These are phyloP conservation scores for Cyanophora paradoxa DNA, from an alignment of 78 protist genomes.

Conservation along the genomic window DNA sequence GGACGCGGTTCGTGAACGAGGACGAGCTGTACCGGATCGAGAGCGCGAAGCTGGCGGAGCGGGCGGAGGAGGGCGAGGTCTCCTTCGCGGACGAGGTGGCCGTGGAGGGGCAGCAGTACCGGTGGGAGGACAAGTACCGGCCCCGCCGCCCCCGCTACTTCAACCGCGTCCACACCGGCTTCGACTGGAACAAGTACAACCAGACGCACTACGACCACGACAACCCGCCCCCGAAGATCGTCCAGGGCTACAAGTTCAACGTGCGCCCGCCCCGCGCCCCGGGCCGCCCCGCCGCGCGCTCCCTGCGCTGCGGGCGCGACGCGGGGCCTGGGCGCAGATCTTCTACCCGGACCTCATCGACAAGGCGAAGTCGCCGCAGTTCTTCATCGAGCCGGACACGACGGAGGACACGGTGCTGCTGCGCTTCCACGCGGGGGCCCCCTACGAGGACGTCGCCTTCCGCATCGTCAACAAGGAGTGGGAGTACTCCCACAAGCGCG, in stretches of 20 bases:
- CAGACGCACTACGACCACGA: conserved; percentile 91
- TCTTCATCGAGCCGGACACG: neutral
- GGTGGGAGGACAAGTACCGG: conserved; percentile 82
- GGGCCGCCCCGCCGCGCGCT: too few relatives aligned
- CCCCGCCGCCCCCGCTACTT: conserved; percentile 47
- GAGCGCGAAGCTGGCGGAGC: too few relatives aligned
- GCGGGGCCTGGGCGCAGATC: too few relatives aligned
- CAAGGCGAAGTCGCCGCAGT: conserved; percentile 61
- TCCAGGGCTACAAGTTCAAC: conserved; percentile 97
- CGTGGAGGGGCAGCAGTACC: conserved; percentile 28
- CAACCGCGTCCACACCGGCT: conserved; percentile 41
- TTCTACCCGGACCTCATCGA: conserved; percentile 95
- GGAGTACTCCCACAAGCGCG: conserved; percentile 54
- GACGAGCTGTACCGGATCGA: too few relatives aligned
- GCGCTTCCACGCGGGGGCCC: conserved; percentile 91
- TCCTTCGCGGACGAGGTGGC: neutral
- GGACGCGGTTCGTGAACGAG: neutral
- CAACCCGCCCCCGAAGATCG: conserved; percentile 97
- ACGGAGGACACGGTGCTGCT: conserved; percentile 54
- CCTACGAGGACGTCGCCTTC: conserved; percentile 97
- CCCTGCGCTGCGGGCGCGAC: too few relatives aligned
- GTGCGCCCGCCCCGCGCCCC: too few relatives aligned
- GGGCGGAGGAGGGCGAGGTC: too few relatives aligned
- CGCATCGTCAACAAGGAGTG: conserved; percentile 73
- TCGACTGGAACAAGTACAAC: conserved; percentile 89